Evolutionary conservation across 495 filamentous ascomycete species (phyloP), one percentile per base, ranked within the genome.

Genomic region (Podospora pseudocomata): DNA sequence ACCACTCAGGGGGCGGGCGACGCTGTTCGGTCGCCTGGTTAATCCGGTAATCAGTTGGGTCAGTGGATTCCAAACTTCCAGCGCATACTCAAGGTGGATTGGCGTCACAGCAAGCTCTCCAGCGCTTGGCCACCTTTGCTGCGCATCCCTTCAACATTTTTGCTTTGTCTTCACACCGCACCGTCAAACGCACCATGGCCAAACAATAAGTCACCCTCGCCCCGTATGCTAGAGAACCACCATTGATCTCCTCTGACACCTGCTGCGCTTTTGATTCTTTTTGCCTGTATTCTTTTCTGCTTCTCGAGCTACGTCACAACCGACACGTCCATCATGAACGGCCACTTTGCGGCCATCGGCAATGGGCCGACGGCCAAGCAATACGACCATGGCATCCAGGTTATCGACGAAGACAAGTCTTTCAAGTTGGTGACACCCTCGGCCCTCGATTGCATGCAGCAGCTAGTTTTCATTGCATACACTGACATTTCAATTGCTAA

Each of bases 381-480:
- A 55, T 97, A 93, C 77, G 90, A 91, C 76, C 92, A 95, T 86
- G 95, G 95, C 63, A 91, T 97, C 73, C 95, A 99, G 81, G 93
- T 98, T 72, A 91, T 99, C 71, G 92, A 97, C 77, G 94, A 91
- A 81, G 88, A 97, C 70, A 97, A 99, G 79, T 85, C 91, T 72
- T 98, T 97, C 87, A 97, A 96, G 93, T 97, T 87, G 69, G 86
- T 81, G 55, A 68, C 62, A 26, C 27, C 49, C 56, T 57, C 30
- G 28, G 27, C 61, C 18, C 32, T 19, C 19, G 7, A 61, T 61
- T 27, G 16, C 30, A 20, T 19, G 15, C 27, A 63, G 27, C 34
- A 49, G 55, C 55, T 58, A 2, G n/a, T 18, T 5, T 23, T 5
- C 23, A 19, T n/a, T 56, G 26, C 11, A 4, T 20, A 72, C 64